Evolutionary conservation across 169 alveolate genomes (phyloP).

Genomic region (Neospora caninum): DNA sequence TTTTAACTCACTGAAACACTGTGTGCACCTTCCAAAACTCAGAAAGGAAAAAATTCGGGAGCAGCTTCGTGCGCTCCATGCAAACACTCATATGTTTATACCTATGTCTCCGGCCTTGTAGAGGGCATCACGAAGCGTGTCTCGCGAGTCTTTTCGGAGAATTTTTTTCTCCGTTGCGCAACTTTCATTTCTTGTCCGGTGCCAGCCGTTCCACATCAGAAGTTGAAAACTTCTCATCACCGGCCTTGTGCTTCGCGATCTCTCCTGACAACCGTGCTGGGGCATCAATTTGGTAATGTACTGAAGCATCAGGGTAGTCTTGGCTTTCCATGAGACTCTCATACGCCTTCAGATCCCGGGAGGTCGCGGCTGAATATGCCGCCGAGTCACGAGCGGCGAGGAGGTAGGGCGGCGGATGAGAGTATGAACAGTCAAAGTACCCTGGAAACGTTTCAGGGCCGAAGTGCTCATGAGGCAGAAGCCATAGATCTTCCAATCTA

Average conservation of each 20-base stretch:
- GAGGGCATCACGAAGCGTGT: too few species aligned
- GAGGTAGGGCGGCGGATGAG: slow-evolving; percentile 69
- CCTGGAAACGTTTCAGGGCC: slow-evolving; percentile 64
- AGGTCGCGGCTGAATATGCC: background rate
- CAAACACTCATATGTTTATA: too few species aligned
- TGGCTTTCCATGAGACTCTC: slow-evolving; percentile 2
- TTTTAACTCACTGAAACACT: too few species aligned
- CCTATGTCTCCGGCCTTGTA: too few species aligned
- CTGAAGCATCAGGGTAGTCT: slow-evolving; percentile 29
- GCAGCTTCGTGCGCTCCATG: too few species aligned
- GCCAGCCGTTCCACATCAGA: too few species aligned
- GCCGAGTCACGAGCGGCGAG: background rate
- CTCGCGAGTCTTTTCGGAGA: too few species aligned
- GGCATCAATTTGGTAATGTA: background rate
- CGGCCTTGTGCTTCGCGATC: background rate
- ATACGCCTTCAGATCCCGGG: background rate
- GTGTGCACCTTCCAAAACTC: too few species aligned
- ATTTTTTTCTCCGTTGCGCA: too few species aligned
- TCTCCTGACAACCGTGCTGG: background rate
- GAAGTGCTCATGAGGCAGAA: slow-evolving; percentile 75
- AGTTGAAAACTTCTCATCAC: background rate
- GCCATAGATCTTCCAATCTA: slow-evolving; percentile 70
- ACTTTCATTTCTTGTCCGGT: too few species aligned
- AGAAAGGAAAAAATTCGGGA: too few species aligned
- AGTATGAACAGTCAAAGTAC: slow-evolving; percentile 69